Percentiles rank a stretch among this genome's conserved stretches.
Conservation (phyloP, 192 early-diverging fungal genomes). For the Chytriomyces hyalinus region DNA sequence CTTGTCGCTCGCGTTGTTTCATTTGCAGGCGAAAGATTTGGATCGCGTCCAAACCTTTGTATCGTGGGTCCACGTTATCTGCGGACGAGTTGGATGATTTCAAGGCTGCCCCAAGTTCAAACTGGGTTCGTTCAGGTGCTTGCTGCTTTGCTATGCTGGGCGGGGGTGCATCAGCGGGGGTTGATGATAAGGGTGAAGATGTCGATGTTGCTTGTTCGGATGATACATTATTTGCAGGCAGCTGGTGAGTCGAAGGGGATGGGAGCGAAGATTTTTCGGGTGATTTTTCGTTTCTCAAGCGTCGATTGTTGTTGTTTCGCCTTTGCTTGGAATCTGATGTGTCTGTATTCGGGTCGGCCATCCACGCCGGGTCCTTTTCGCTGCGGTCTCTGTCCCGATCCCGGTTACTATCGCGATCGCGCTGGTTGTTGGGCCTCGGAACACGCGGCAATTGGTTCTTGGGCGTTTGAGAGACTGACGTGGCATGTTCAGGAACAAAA, state of each 20-base stretch:
- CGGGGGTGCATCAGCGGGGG: not conserved
- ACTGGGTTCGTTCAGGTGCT: not conserved
- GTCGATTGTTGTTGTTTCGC: not conserved
- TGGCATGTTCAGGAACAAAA: not conserved
- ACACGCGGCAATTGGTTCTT: too few species aligned
- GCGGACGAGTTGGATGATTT: not conserved
- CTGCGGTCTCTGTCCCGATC: not conserved
- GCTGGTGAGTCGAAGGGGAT: not conserved
- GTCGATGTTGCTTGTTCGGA: not conserved
- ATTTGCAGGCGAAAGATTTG: slow-evolving; percentile 33
- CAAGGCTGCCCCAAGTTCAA: not conserved
- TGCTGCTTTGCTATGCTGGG: not conserved
- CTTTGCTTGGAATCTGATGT: not conserved
- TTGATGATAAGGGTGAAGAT: not conserved
- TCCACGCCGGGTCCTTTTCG: slow-evolving; percentile 8
- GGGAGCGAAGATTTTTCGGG: not conserved
- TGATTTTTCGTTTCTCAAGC: not conserved
- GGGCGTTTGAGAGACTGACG: too few species aligned
- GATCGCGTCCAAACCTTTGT: slow-evolving; percentile 32
- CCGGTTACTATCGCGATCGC: not conserved
- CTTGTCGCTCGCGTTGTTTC: slow-evolving; percentile 27
- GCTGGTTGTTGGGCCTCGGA: too few species aligned
- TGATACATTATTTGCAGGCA: not conserved
- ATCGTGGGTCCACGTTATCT: slow-evolving; percentile 18
- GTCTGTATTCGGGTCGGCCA: not conserved